Evolutionary conservation across 306 rosid species (phyloP).

Genomic region (cucumber (Cucumis sativus)): DNA sequence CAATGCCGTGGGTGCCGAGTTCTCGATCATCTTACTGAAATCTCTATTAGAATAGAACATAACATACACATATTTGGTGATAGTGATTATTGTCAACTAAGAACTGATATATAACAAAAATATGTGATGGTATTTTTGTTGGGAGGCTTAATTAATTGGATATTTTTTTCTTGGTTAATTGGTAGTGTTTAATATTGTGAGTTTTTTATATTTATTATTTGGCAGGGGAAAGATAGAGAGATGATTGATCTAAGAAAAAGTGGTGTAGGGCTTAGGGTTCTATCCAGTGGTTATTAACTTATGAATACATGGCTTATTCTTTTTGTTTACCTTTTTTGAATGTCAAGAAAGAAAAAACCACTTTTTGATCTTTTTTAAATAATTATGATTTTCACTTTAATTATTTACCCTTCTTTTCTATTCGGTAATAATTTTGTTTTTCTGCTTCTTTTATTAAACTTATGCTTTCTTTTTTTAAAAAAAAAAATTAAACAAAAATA

Average conservation of each 20-base stretch:
- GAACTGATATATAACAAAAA: background rate
- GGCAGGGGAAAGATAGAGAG: background rate
- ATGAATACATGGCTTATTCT: background rate
- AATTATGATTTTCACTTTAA: too few species aligned
- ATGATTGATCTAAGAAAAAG: background rate
- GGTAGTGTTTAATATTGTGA: background rate
- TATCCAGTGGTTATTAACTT: background rate
- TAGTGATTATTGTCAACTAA: background rate
- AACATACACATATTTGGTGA: background rate
- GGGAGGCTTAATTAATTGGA: background rate
- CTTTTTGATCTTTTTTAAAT: too few species aligned
- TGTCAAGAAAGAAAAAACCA: too few species aligned
- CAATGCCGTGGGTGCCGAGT: conserved; percentile 31
- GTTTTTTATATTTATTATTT: background rate
- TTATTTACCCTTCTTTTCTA: too few species aligned
- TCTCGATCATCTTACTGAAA: conserved; percentile 20
- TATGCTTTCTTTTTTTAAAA: too few species aligned
- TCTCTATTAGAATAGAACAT: background rate
- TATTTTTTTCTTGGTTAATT: background rate
- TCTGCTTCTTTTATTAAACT: too few species aligned
- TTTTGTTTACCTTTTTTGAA: background rate
- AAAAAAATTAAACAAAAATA: too few species aligned
- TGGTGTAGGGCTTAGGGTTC: background rate
- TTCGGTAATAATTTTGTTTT: too few species aligned
- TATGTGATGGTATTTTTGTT: background rate